Percentiles rank a stretch among this genome's conserved stretches.
Conservation (phyloP, 2,329 filamentous ascomycete genomes). For the Cordyceps farinosa region DNA sequence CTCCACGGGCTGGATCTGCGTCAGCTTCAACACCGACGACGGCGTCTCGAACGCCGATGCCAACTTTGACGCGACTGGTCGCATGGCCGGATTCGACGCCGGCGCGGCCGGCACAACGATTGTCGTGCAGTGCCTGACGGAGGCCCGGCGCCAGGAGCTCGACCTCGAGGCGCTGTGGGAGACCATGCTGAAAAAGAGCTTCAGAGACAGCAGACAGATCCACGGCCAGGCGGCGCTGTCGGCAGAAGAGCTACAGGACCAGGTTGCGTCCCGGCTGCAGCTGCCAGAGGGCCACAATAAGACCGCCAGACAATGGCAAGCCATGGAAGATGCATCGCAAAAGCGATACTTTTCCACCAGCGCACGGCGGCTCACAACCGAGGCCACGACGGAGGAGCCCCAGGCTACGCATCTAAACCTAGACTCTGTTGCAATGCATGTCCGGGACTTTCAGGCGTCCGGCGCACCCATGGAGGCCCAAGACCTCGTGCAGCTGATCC, state of each 20-base stretch:
- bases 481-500: conserved; percentile 37
- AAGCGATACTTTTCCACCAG: conserved; percentile 34
- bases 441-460: conserved; percentile 38
- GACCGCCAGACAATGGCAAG: conserved; percentile 35
- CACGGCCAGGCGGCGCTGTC: conserved; percentile 28
- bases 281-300: conserved; percentile 25
- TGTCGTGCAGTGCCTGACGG: conserved; percentile 57
- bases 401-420: conserved; percentile 20
- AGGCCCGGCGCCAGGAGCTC: conserved; percentile 49
- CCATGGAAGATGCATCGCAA: conserved; percentile 32
- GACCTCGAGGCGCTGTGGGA: conserved; percentile 53
- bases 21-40: conserved; percentile 74
- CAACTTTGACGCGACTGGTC: conserved; percentile 46
- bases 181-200: conserved; percentile 35
- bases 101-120: conserved; percentile 47
- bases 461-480: conserved; percentile 35
- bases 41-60: conserved; percentile 46
- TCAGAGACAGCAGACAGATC: conserved; percentile 28
- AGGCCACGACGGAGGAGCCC: neutral
- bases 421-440: conserved; percentile 25
- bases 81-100: conserved; percentile 74
- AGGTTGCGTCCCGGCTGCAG: conserved; percentile 33
- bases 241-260: conserved; percentile 28
- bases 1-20: conserved; percentile 92
- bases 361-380: conserved; percentile 24